These are phyloP conservation scores for Tanozyma kutaoensis DNA, from an alignment of 805 yeast genomes.

Conservation along the genomic window DNA sequence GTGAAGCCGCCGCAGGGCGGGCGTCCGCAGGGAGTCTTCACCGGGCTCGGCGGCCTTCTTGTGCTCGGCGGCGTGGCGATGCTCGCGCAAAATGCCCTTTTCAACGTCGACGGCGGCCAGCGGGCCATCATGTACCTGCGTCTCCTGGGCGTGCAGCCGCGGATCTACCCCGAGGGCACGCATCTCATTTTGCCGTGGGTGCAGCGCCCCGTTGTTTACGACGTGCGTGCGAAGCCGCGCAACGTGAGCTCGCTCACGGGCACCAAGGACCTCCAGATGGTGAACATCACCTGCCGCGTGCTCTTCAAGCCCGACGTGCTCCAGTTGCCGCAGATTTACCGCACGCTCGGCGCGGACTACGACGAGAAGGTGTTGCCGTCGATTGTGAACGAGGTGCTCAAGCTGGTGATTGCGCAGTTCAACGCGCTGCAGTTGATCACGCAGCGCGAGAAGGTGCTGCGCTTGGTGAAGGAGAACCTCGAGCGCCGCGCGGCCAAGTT, in stretches of 20 bases:
- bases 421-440: slow-evolving; percentile 97
- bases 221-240: slow-evolving; percentile 94
- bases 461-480: slow-evolving; percentile 81
- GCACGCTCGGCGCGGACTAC: slow-evolving; percentile 89
- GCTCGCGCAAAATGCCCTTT: slow-evolving; percentile 24
- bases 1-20: slow-evolving; percentile 9
- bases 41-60: slow-evolving; percentile 28
- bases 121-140: slow-evolving; percentile 92
- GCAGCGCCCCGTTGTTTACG: slow-evolving; percentile 85
- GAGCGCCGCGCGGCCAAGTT: slow-evolving; percentile 86
- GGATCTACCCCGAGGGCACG: slow-evolving; percentile 85
- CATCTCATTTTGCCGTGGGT: slow-evolving; percentile 91
- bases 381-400: slow-evolving; percentile 94
- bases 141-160: slow-evolving; percentile 69
- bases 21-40: slow-evolving; percentile 23
- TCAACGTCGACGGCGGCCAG: slow-evolving; percentile 94
- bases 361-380: slow-evolving; percentile 96
- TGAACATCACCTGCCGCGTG: slow-evolving; percentile 96
- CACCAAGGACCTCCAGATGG: slow-evolving; percentile 98
- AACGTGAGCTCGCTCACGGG: slow-evolving; percentile 94
- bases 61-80: slow-evolving; percentile 26
- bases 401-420: slow-evolving; percentile 95
- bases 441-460: slow-evolving; percentile 94
- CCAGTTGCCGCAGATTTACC: slow-evolving; percentile 71
- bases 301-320: slow-evolving; percentile 75